Evolutionary conservation across 768 basidiomycete species (phyloP), one percentile per base, ranked within the genome.

Genomic region (Lentinula boryana): DNA sequence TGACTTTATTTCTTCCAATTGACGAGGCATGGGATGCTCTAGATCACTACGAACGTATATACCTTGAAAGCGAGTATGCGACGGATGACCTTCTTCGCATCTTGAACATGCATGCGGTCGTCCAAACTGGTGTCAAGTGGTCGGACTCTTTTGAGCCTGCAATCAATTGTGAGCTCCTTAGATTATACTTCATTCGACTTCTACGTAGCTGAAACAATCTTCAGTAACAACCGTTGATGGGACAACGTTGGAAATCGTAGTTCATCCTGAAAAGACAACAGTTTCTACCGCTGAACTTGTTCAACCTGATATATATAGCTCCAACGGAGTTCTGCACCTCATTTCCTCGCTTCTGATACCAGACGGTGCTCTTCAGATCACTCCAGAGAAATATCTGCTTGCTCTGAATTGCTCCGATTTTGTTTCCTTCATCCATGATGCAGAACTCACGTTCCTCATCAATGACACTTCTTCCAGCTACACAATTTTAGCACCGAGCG

Each of bases 351-450:
- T 98, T 23, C 83, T 99, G 13, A 71, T 95, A 10, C 91, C 93
- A 6, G 79, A 83, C 2, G 86, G 84, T 15, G 81, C 90, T 49
- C 82, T 96, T 23, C 78, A 84, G 62, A 75, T 95, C 48, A 98
- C 95, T 4, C 90, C 95, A 16, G 97, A 98, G 76, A 98, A 98
- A 73, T 93, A 89, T 65, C 88, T 99, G 16, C 84, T 98, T 9
- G 86, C 92, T 3, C 80, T 98, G 62, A 93, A 97, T 69, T 97
- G 95, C 74, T 90, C 91, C 1, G 81, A 82, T 33, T 98, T 98
- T 70, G 91, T 98, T 56, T 87, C 89, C 5, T 79, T 98, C 23
- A 76, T 99, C 31, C 93, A 91, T 64, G 89, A 91, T 3, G 91
- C 91, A 33, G 79, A 90, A 63, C 83, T 99, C 62, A 80, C 77